These are phyloP conservation scores for Geosiphon pyriformis DNA, from an alignment of 192 early-diverging fungal genomes.

Conservation along the genomic window DNA sequence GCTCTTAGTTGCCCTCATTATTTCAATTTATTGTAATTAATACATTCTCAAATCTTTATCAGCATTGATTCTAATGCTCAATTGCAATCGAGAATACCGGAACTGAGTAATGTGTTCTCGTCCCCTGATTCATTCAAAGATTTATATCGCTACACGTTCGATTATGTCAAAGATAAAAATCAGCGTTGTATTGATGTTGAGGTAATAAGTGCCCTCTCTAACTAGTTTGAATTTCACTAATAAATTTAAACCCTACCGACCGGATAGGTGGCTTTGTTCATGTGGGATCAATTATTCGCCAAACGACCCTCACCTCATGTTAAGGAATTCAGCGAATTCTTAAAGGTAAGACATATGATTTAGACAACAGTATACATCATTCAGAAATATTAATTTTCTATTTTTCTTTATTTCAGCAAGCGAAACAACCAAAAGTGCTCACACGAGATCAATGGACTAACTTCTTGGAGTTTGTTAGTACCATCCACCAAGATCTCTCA, in stretches of 20 bases:
- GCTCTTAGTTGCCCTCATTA: not conserved
- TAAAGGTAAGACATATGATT: slow-evolving; percentile 29
- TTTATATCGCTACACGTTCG: slow-evolving; percentile 58
- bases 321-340: slow-evolving; percentile 43
- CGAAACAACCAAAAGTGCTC: slow-evolving; percentile 49
- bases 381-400: not conserved
- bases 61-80: slow-evolving; percentile 37
- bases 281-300: slow-evolving; percentile 49
- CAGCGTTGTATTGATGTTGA: slow-evolving; percentile 59
- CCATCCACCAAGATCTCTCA: slow-evolving; percentile 41
- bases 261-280: slow-evolving; percentile 43
- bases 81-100: slow-evolving; percentile 33
- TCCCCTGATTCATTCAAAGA: slow-evolving; percentile 47
- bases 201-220: slow-evolving; percentile 27
- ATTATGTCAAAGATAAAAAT: slow-evolving; percentile 56
- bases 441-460: slow-evolving; percentile 65
- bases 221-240: not conserved
- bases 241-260: no score
- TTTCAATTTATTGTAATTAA: not conserved
- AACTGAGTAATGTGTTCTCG: slow-evolving; percentile 29
- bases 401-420: slow-evolving; percentile 17
- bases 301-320: slow-evolving; percentile 38
- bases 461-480: slow-evolving; percentile 55
- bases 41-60: not conserved
- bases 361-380: not conserved